Evolutionary conservation across 169 alveolate species (phyloP).

Genomic region (Perkinsus chesapeaki): DNA sequence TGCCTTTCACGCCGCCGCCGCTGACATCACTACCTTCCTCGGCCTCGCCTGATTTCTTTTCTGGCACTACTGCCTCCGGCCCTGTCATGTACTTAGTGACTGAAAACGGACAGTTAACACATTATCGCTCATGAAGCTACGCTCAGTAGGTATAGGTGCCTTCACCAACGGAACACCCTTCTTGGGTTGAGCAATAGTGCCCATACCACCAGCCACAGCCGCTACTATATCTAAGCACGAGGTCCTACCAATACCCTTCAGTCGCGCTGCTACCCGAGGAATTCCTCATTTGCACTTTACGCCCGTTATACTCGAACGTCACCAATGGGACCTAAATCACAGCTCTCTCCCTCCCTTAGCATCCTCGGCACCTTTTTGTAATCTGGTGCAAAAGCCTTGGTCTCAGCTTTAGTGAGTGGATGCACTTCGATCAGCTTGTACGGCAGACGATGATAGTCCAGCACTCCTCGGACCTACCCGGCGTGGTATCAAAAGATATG

Average conservation of each 20-base stretch:
- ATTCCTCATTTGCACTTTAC: neutral
- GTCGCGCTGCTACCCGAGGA: neutral
- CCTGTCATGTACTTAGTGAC: neutral
- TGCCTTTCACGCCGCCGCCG: neutral
- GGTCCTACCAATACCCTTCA: neutral
- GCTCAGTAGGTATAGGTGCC: neutral
- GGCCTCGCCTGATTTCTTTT: neutral
- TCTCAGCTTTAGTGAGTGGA: constrained; percentile 15
- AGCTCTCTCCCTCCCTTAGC: constrained; percentile 4
- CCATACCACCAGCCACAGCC: neutral
- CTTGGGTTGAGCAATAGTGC: neutral
- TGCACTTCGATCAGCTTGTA: constrained; percentile 27
- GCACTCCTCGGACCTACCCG: neutral
- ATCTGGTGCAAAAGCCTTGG: neutral
- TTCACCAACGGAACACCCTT: neutral
- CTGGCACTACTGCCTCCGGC: neutral
- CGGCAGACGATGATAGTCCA: constrained; percentile 15
- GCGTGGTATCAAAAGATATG: neutral
- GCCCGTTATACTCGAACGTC: neutral
- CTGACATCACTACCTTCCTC: neutral
- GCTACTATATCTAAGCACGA: neutral
- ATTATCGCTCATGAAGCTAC: neutral
- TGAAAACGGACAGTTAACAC: too few relatives aligned
- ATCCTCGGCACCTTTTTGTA: constrained; percentile 11
- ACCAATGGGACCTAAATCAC: neutral